Base-by-base conservation (phyloP, 2,329 filamentous ascomycete genomes). In the Cordyceps cateniannulata region DNA sequence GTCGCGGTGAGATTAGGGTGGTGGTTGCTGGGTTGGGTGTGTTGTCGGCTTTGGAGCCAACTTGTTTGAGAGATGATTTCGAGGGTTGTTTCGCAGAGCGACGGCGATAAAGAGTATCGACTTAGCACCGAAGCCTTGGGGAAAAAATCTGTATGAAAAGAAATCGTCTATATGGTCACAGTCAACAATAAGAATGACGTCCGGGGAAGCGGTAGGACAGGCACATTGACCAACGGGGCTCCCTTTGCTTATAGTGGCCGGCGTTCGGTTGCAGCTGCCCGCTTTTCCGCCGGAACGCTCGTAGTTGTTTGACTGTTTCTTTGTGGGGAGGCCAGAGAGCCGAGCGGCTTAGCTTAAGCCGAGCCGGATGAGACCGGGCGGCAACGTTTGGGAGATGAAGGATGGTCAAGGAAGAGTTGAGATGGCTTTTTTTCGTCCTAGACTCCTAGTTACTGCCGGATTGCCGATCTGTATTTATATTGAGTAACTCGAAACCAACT, bases 321-420 rank as follows among this genome's bases (percentile, higher is more conserved):
- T 20, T 59, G 48, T 59, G 57, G 48, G 57, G 57, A 47, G 24
- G 40, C 12, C 18, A 9, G 29, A 20, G 42, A 49, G 50, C 51
- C 50, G 59, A 60, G 51, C 59, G 59, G 51, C 50, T 60, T 54
- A 60, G 50, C 59, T 49, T 60, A 60, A 60, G 59, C 59, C 59
- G 59, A 59, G 49, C 25, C 10, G 25, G 45, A 29, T 5, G 9
- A 45, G 42, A 22, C 9, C 42, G n/a, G 42, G 42, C 9, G 20
- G 22, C 42, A 22, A 12, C 4, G n/a, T 10, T 45, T 8, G 38
- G 38, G 14, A 12, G 40, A 42, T 1, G 16, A 42, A 8, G 8
- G 40, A 18, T 18, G 5, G 40, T 8, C 16, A 42, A 42, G 7
- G 16, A n/a, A n/a, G n/a, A 42, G 16, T n/a, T 5, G 14, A 5